These are phyloP conservation scores for Fulvia fulva DNA, from an alignment of 2,329 filamentous ascomycete genomes.

Conservation along the genomic window DNA sequence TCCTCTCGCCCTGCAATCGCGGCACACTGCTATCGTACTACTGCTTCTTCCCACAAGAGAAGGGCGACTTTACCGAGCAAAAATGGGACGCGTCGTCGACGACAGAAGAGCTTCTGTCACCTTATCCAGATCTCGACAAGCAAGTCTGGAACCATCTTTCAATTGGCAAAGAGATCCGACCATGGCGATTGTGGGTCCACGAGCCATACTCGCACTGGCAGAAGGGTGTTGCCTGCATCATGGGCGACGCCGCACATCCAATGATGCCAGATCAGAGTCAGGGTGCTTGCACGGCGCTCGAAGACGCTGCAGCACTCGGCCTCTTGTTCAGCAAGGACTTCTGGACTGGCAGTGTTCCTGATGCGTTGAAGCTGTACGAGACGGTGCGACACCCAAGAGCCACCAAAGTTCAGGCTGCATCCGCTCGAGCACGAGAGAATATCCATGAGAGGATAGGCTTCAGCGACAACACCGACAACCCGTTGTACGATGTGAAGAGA, in stretches of 20 bases:
- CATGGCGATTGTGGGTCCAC: constrained; percentile 65
- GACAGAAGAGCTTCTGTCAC: constrained; percentile 52
- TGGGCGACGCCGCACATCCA: constrained; percentile 66
- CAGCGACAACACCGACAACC: constrained; percentile 55
- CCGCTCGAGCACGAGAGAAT: constrained; percentile 35
- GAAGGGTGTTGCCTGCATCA: constrained; percentile 51
- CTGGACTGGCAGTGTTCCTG: constrained; percentile 37
- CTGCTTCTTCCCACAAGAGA: constrained; percentile 62
- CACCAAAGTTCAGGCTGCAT: constrained; percentile 37
- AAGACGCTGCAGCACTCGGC: constrained; percentile 61
- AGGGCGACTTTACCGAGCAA: constrained; percentile 59
- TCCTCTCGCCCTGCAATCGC: constrained; percentile 64
- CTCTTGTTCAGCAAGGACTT: constrained; percentile 54
- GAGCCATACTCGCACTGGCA: constrained; percentile 57
- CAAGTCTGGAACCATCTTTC: constrained; percentile 55
- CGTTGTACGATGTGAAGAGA: constrained; percentile 60
- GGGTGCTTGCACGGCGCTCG: constrained; percentile 65
- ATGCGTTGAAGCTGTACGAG: constrained; percentile 36
- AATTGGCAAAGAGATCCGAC: constrained; percentile 60
- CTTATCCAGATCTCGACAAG: constrained; percentile 57
- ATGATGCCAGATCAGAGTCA: constrained; percentile 65
- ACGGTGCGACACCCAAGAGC: constrained; percentile 36
- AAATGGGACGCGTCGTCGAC: constrained; percentile 56
- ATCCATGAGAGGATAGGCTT: constrained; percentile 50
- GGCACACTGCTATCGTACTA: constrained; percentile 65